phyloP scores from a whole-genome alignment of 106 monocot genomes.

The Phalaenopsis equestris region DNA sequence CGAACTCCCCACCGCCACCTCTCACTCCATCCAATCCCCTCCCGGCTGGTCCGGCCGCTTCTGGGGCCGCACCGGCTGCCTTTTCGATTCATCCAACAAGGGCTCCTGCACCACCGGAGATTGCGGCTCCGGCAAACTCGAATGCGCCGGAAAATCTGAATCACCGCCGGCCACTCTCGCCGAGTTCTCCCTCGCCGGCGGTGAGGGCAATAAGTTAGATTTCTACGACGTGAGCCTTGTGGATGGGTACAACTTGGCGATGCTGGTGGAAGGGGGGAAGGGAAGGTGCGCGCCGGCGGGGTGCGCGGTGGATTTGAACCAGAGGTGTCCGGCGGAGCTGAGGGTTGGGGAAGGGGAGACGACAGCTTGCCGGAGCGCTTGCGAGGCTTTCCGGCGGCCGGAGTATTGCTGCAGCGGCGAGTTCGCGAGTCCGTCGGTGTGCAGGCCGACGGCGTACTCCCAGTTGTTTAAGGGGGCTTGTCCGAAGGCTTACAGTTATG shows the following conservation, averaged over 20 bases:
- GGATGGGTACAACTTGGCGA: conserved; percentile 14
- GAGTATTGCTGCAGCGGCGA: conserved; percentile 33
- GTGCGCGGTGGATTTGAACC: conserved; percentile 31
- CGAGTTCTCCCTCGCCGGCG: conserved; percentile 14
- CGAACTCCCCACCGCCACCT: neutral
- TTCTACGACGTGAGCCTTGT: conserved; percentile 22
- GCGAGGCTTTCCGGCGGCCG: conserved; percentile 25
- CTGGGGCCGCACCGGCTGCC: conserved; percentile 17
- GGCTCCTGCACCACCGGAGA: conserved; percentile 8
- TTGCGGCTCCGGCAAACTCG: conserved; percentile 1
- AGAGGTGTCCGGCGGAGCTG: conserved; percentile 41
- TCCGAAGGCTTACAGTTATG: conserved; percentile 18
- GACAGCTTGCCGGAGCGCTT: conserved; percentile 34
- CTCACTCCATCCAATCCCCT: neutral
- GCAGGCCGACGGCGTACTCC: conserved; percentile 18
- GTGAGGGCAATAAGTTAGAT: neutral
- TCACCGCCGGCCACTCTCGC: conserved; percentile 10
- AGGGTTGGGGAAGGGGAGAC: conserved; percentile 19
- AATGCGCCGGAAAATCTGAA: conserved; percentile 3
- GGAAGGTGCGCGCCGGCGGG: conserved; percentile 24
- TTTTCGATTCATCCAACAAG: neutral
- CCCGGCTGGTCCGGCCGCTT: conserved; percentile 10
- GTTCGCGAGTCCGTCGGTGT: conserved; percentile 12
- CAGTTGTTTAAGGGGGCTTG: conserved; percentile 16
- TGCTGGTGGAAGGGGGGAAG: conserved; percentile 10